phyloP scores from a whole-genome alignment of 1,284 basidiomycete genomes.

The Sphagnurus paluster region DNA sequence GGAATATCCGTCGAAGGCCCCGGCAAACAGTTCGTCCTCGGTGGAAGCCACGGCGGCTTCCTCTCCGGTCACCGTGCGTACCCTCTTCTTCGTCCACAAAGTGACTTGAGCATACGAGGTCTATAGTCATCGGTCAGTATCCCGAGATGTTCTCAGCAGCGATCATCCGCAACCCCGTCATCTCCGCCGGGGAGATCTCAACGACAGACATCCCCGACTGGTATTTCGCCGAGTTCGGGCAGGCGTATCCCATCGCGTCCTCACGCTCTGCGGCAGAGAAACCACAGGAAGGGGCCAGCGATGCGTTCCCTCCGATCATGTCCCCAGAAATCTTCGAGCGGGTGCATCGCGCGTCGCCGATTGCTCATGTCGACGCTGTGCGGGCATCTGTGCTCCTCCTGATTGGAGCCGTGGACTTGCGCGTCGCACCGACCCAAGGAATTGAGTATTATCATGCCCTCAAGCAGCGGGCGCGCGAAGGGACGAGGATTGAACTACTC shows the following conservation, averaged over 20 bases:
- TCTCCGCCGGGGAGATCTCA: slow-evolving; percentile 53
- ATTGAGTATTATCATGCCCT: slow-evolving; percentile 65
- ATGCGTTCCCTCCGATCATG: slow-evolving; percentile 36
- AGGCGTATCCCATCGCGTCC: slow-evolving; percentile 41
- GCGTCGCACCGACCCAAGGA: slow-evolving; percentile 67
- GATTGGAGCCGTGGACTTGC: slow-evolving; percentile 59
- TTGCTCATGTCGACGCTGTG: slow-evolving; percentile 53
- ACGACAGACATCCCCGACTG: slow-evolving; percentile 74
- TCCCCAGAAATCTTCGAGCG: slow-evolving; percentile 43
- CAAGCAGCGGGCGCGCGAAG: slow-evolving; percentile 38
- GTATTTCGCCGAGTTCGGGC: slow-evolving; percentile 62
- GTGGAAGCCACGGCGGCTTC: slow-evolving; percentile 79
- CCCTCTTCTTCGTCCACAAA: background rate
- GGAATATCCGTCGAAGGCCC: slow-evolving; percentile 46
- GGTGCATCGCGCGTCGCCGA: slow-evolving; percentile 57
- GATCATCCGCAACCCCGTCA: slow-evolving; percentile 71
- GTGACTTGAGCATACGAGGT: background rate
- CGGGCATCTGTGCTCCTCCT: slow-evolving; percentile 56
- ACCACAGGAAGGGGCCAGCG: background rate
- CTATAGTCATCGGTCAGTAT: slow-evolving; percentile 62
- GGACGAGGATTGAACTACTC: slow-evolving; percentile 56
- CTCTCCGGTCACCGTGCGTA: slow-evolving; percentile 58
- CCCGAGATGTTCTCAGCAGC: slow-evolving; percentile 63
- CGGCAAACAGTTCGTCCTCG: slow-evolving; percentile 56
- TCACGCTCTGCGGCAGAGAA: slow-evolving; percentile 22